Conservation (phyloP, 495 filamentous ascomycete genomes). For the Neurospora tetrasperma region DNA sequence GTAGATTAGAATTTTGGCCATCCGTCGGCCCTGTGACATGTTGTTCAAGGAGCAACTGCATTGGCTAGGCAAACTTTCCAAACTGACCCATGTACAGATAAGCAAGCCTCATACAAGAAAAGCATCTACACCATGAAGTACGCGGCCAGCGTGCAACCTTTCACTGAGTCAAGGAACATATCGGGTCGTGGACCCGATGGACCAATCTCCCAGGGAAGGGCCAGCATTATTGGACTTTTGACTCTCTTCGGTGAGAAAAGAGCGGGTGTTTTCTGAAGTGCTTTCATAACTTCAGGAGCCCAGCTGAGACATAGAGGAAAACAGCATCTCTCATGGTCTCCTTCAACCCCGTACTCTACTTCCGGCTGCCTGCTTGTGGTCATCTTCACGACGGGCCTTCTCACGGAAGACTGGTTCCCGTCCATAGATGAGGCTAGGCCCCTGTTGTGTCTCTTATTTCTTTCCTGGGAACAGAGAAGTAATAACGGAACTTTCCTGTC, state of each 20-base stretch:
- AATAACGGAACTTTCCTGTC: background rate
- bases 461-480: background rate
- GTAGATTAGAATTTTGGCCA: background rate
- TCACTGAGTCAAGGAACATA: background rate
- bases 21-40: background rate
- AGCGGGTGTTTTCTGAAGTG: background rate
- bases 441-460: background rate
- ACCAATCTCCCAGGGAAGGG: background rate
- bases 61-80: background rate
- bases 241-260: background rate
- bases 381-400: background rate
- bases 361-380: background rate
- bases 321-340: background rate
- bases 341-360: background rate
- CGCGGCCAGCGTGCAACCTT: background rate
- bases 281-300: background rate
- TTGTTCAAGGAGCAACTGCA: background rate
- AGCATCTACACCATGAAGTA: background rate
- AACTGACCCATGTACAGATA: background rate
- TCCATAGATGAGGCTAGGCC: background rate
- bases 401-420: background rate
- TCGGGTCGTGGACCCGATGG: background rate
- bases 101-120: background rate
- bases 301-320: background rate
- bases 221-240: background rate